Base-by-base conservation (phyloP, 2,329 filamentous ascomycete genomes). In the Neofusicoccum laricinum region DNA sequence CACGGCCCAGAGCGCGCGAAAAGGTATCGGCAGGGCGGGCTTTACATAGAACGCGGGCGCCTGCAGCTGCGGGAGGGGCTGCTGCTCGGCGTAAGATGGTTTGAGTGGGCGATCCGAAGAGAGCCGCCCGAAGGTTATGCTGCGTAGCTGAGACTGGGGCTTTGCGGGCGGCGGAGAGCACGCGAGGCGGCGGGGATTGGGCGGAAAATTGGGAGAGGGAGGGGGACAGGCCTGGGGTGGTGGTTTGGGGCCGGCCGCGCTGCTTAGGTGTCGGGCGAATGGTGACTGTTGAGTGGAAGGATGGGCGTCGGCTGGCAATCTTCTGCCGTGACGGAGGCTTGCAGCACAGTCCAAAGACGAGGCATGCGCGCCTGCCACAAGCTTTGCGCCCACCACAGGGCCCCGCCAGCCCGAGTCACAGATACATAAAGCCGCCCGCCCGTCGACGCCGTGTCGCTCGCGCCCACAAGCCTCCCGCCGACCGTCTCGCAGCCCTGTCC, bases 31-130 rank as follows among this genome's bases (percentile, higher is more conserved):
- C 19, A 45, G 25, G 21, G 46, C 32, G 43, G 10, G n/a, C 43
- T 61, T 61, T 30, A 61, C 58, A 61, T 61, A 61, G 58, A 61
- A 49, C 7, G 32, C 12, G 57, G n/a, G 57, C 57, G 32, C n/a
- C 41, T 34, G 43, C 57, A 48, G 58, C 58, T 40, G 45, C 45
- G 46, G 45, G 46, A 50, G 43, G 46, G 34, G 58, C 58, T 41
- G 55, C 55, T 59, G 55, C 25, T 19, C 55, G 55, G 55, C 55
- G 55, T 46, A 59, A 36, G 55, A 59, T 59, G 55, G 40, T 45
- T 34, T 45, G 40, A 34, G 55, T 15, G 41, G 55, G 55, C 55
- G 55, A 59, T 59, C 55, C 55, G 55, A 40, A 59, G 40, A 59
- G 55, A 46, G 55, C 55, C 55, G 55, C 41, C 15, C 14, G 55